A percentile compares a stretch with the other conserved stretches of the same genome.
phyloP scores from a whole-genome alignment of 257 asterid species.

The Agastache rugosa region DNA sequence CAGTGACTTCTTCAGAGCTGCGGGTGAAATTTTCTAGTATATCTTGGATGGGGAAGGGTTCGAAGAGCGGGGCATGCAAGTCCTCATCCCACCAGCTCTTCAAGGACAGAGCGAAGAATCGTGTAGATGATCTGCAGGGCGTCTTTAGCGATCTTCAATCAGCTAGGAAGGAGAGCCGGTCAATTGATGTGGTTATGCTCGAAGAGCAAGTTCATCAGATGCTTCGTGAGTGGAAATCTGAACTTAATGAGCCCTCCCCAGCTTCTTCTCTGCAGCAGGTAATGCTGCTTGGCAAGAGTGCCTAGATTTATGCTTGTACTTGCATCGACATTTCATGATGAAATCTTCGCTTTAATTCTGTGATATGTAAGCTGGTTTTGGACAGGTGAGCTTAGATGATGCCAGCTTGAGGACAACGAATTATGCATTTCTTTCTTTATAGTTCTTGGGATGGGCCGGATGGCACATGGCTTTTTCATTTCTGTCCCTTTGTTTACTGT shows the following conservation, averaged over 20 bases:
- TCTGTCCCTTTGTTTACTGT: background rate
- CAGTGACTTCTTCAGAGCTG: constrained; percentile 44
- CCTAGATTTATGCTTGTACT: constrained; percentile 11
- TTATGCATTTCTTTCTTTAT: constrained; percentile 26
- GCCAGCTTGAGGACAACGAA: background rate
- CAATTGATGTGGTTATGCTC: constrained; percentile 72
- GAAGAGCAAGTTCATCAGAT: constrained; percentile 98
- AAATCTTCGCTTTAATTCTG: constrained; percentile 20
- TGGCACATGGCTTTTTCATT: background rate
- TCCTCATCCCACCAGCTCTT: constrained; percentile 89
- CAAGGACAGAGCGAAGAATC: constrained; percentile 93
- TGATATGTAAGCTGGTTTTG: constrained; percentile 29
- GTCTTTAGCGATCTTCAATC: constrained; percentile 83
- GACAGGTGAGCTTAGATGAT: background rate
- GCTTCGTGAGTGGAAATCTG: constrained; percentile 98
- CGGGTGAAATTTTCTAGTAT: constrained; percentile 27
- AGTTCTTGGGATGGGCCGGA: constrained; percentile 10
- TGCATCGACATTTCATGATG: constrained; percentile 15
- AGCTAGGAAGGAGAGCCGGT: constrained; percentile 93
- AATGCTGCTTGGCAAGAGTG: constrained; percentile 27
- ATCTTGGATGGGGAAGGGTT: constrained; percentile 75
- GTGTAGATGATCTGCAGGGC: constrained; percentile 96
- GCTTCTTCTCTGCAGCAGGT: constrained; percentile 96
- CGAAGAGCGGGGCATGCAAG: constrained; percentile 80
- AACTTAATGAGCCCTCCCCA: constrained; percentile 95